Conservation (phyloP, 805 yeast genomes). For the Pichia eremophila region DNA sequence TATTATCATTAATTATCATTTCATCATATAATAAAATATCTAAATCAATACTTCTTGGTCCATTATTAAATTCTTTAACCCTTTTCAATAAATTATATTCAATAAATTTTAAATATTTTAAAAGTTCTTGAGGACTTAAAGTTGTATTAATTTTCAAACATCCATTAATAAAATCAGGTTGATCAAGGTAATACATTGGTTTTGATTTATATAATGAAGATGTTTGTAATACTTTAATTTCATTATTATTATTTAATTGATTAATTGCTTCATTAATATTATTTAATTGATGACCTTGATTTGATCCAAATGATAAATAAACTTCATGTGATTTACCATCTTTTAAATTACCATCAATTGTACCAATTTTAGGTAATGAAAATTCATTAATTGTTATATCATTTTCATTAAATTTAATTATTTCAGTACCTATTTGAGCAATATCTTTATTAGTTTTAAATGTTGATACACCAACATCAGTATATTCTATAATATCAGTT, state of each 20-base stretch:
- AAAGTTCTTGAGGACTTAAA: constrained; percentile 54
- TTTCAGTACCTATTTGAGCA: constrained; percentile 1
- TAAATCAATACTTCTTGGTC: constrained; percentile 86
- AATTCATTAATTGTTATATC: constrained; percentile 13
- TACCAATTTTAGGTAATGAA: constrained; percentile 20
- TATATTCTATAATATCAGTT: constrained; percentile 79
- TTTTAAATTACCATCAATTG: background rate
- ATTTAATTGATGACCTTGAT: constrained; percentile 59
- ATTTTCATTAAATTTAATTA: constrained; percentile 16
- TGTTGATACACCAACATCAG: constrained; percentile 83
- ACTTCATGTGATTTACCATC: constrained; percentile 36
- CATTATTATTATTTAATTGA: constrained; percentile 27
- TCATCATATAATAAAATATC: constrained; percentile 74
- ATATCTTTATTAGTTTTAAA: constrained; percentile 34
- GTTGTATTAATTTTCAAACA: constrained; percentile 57
- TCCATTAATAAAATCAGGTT: constrained; percentile 77
- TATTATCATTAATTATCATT: constrained; percentile 42
- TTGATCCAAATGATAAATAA: constrained; percentile 84
- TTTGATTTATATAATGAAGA: constrained; percentile 81
- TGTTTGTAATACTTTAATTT: constrained; percentile 43
- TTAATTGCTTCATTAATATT: constrained; percentile 52
- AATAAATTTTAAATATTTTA: constrained; percentile 56
- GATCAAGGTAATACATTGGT: constrained; percentile 86
- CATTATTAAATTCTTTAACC: constrained; percentile 74
- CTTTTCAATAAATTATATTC: constrained; percentile 68